These are phyloP conservation scores for Camellia lanceoleosa DNA, from an alignment of 148 eudicot species.

Conservation along the genomic window DNA sequence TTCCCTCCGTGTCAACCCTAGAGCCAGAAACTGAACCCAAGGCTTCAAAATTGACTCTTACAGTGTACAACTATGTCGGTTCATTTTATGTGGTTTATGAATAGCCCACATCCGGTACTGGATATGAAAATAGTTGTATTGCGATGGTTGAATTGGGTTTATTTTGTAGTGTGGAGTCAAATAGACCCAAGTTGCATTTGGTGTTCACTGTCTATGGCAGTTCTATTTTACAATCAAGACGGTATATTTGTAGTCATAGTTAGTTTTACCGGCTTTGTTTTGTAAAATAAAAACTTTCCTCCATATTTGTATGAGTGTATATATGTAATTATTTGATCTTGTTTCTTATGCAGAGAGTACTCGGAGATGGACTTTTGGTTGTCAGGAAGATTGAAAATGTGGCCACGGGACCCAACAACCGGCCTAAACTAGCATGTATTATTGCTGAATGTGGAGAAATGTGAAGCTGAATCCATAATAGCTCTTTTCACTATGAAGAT, in stretches of 20 bases:
- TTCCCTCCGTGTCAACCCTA: not conserved
- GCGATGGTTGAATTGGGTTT: not conserved
- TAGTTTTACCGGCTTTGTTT: not conserved
- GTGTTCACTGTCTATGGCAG: not conserved
- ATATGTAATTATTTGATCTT: not conserved
- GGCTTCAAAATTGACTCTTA: not conserved
- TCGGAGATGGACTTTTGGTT: slow-evolving; percentile 89
- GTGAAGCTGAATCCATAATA: slow-evolving; percentile 26
- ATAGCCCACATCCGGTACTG: not conserved
- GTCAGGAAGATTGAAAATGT: slow-evolving; percentile 95
- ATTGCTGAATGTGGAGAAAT: slow-evolving; percentile 96
- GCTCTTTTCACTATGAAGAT: not conserved
- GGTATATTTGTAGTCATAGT: not conserved
- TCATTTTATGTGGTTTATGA: not conserved
- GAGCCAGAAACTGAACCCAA: not conserved
- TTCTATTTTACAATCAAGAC: not conserved
- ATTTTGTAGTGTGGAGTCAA: not conserved
- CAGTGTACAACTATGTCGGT: not conserved
- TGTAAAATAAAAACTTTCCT: not conserved
- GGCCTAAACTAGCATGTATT: slow-evolving; percentile 78
- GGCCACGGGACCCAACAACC: slow-evolving; percentile 77
- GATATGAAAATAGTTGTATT: not conserved
- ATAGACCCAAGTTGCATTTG: not conserved
- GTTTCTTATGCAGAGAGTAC: slow-evolving; percentile 60
- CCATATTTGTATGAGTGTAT: not conserved